Evolutionary conservation across 2,329 filamentous ascomycete species (phyloP).

Genomic region (Cercospora sojina): DNA sequence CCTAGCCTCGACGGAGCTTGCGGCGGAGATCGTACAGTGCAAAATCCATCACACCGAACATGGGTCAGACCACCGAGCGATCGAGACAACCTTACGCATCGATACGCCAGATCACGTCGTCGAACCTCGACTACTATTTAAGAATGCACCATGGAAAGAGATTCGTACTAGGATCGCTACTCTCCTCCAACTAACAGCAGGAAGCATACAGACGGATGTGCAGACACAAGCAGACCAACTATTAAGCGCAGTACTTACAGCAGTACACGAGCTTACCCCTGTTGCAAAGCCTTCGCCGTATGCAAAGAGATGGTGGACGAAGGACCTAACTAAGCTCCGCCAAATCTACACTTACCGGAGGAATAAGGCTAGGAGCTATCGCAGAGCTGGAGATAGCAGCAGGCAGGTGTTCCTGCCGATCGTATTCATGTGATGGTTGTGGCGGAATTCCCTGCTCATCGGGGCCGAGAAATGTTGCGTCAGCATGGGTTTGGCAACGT

Average conservation of each 20-base stretch:
- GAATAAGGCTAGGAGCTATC: too few species aligned
- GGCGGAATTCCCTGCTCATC: too few species aligned
- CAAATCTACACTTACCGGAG: too few species aligned
- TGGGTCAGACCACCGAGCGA: not conserved
- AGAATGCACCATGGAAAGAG: not conserved
- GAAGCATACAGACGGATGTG: not conserved
- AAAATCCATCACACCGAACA: not conserved
- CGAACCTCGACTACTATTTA: not conserved
- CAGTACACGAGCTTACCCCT: not conserved
- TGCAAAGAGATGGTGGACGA: not conserved
- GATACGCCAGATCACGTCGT: not conserved
- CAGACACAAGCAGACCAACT: not conserved
- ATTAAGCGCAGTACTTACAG: not conserved
- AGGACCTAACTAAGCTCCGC: not conserved
- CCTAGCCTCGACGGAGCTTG: not conserved
- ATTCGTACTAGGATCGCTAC: not conserved
- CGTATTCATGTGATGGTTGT: too few species aligned
- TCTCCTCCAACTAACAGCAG: not conserved
- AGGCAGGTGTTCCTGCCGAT: too few species aligned
- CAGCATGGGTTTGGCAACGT: too few species aligned
- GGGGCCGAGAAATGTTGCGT: too few species aligned
- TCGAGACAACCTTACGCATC: not conserved
- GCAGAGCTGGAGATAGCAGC: too few species aligned
- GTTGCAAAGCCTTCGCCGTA: not conserved
- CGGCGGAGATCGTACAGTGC: not conserved